Percentiles rank a stretch among this genome's conserved stretches.
Evolutionary conservation across 1,284 basidiomycete genomes (phyloP).

Genomic region (Mycosarcoma maydis): DNA sequence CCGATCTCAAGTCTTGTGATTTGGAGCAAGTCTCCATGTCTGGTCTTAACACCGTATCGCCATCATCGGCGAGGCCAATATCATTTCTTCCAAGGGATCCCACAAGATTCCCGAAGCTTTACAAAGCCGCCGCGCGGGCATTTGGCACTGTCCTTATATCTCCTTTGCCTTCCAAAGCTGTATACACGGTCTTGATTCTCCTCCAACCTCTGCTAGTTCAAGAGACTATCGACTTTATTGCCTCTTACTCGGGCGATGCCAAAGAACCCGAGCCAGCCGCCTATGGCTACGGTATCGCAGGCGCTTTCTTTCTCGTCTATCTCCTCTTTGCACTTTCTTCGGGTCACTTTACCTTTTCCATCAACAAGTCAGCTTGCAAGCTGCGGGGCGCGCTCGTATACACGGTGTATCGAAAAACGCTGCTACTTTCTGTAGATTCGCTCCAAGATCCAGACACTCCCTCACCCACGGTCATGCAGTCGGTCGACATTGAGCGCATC

Average conservation of each 20-base stretch:
- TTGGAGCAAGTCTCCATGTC: conserved; percentile 1
- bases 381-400: conserved; percentile 49
- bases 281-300: conserved; percentile 47
- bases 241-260: conserved; percentile 9
- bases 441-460: conserved; percentile 27
- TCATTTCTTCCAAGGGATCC: conserved; percentile 3
- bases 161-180: conserved; percentile 23
- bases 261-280: conserved; percentile 22
- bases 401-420: conserved; percentile 44
- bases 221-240: conserved; percentile 43
- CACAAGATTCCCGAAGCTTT: neutral
- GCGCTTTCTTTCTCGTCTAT: conserved; percentile 47
- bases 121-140: conserved; percentile 6
- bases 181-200: conserved; percentile 30
- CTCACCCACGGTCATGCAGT: conserved; percentile 38
- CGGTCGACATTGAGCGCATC: conserved; percentile 54
- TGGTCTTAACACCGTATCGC: neutral
- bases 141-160: conserved; percentile 28
- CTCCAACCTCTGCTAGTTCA: conserved; percentile 47
- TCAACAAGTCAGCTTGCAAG: conserved; percentile 25
- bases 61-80: neutral
- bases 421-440: conserved; percentile 36
- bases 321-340: conserved; percentile 31
- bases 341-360: conserved; percentile 27
- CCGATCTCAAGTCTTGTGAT: conserved; percentile 1